These are phyloP conservation scores for Quillaja saponaria DNA, from an alignment of 306 rosid species.

Conservation along the genomic window DNA sequence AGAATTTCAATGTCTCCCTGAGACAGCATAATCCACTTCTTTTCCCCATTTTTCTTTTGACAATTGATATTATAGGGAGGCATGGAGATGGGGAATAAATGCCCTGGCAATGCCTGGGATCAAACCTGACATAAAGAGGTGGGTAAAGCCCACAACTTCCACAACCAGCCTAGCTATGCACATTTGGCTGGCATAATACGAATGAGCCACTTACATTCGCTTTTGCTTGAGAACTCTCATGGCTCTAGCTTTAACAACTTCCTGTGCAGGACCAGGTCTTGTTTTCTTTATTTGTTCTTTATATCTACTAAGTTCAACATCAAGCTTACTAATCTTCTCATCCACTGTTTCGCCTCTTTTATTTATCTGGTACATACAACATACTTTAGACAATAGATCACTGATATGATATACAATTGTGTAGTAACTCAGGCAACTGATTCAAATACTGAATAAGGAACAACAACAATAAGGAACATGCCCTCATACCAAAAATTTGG, in stretches of 20 bases:
- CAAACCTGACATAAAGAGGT: too few species aligned
- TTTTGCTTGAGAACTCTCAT: slow-evolving; percentile 97
- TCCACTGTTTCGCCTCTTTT: slow-evolving; percentile 92
- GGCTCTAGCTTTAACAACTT: slow-evolving; percentile 88
- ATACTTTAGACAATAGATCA: slow-evolving; percentile 14
- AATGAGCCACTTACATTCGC: slow-evolving; percentile 58
- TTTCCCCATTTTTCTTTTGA: too few species aligned
- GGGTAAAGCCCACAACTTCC: too few species aligned
- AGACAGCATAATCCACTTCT: too few species aligned
- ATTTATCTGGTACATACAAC: slow-evolving; percentile 50
- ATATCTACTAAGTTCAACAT: slow-evolving; percentile 76
- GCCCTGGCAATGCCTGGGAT: too few species aligned
- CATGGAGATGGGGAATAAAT: too few species aligned
- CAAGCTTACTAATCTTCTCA: slow-evolving; percentile 84
- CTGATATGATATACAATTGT: neutral
- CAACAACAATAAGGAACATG: neutral
- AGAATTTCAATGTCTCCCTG: too few species aligned
- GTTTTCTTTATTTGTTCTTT: slow-evolving; percentile 95
- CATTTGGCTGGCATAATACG: too few species aligned
- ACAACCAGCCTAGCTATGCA: too few species aligned
- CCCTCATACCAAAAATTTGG: neutral
- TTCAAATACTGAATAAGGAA: neutral
- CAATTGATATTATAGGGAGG: too few species aligned
- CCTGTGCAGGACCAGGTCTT: slow-evolving; percentile 94
- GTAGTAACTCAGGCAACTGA: slow-evolving; percentile 9